Evolutionary conservation across 164 flowering plant species (phyloP), one percentile per base, ranked within the genome.

Genomic region (Piper longum): DNA sequence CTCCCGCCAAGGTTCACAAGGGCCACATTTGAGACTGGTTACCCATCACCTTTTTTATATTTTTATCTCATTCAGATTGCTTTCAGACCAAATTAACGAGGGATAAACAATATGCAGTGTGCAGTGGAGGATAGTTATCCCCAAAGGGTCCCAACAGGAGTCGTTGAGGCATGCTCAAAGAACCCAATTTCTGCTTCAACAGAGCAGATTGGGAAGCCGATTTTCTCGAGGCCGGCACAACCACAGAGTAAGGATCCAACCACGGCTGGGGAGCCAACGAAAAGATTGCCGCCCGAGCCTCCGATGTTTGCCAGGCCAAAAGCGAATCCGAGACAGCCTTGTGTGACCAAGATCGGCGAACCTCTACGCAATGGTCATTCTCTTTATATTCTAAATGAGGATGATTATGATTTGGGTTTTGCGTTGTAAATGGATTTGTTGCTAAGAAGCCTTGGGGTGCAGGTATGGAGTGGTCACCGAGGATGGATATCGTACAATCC

Each of bases 1-100:
- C 72, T 86, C 91, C 42, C 79, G 97, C 4, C 97, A 90, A 75
- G 82, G 80, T 11, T 77, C 80, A 65, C 90, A 83, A 71, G 84
- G 68, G 64, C 67, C 54, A 71, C 85, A 79, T 78, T 86, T 84
- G 96, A 82, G 85, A 71, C 88, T 73, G 66, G 77, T 48, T 66
- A 65, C 71, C 87, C 42, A 61, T 51, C 14, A 70, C 78, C 72
- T 76, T 79, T 88, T 89, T 83, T 26, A 45, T 16, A 44, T 45
- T 16, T 40, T 64, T 40, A 11, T 4, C 17, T 66, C 14, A 5
- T 43, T 57, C 18, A 8, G 36, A 6, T 26, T 26, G 36, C 36
- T 26, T 26, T 26, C 36, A 26, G 36, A 26, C 2, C 36, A 26
- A 26, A 26, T 26, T 26, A 26, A 26, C 36, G 36, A 26, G 36